Evolutionary conservation across 305 asterid genomes (phyloP), one percentile per base, ranked within the genome.

Genomic region (Plantago coronopus): DNA sequence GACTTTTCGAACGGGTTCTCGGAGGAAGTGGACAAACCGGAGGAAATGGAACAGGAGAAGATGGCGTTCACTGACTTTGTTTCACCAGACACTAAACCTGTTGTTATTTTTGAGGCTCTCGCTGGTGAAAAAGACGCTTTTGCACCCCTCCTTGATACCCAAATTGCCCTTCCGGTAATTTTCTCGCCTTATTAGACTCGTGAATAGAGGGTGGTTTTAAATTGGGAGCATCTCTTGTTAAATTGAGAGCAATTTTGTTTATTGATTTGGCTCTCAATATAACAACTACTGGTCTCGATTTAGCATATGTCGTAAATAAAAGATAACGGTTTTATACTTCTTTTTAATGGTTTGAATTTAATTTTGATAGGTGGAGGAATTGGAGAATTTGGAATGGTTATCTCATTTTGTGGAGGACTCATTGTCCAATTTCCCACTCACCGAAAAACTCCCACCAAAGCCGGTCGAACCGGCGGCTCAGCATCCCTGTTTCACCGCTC

Each of bases 1-100:
- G 97, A 89, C 70, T 83, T 89, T 18, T 83, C 94, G 1, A 84
- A 81, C 48, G 93, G 78, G 25, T 73, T 54, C 55, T 57, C 76
- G 14, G 84, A 78, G 14, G 84, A 78, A 17, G 17, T 44, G 62
- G 83, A 76, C 14, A 86, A 78, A 62, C 71, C 61, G 34, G 80
- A 69, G 72, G 86, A 75, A 17, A 64, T 49, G 3, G 64, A 69
- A 51, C 60, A 21, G 63, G 66, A 57, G 34, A 38, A 40, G 64
- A 48, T 21, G 15, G 9, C 61, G 10, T 23, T 1, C 2, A 16
- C 43, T 7, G 0, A 50, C 48, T 38, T 65, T 62, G 66, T 63
- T 69, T 37, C 43, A 11, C 62, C 38, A 3, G 63, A 42, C 14
- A 23, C 16, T 19, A 14, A 15, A 42, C 25, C 9, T 6, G 50